A percentile compares a stretch with the other conserved stretches of the same genome.
Evolutionary conservation across 2,329 filamentous ascomycete species (phyloP).

Genomic region (Aquanectria penicillioides): DNA sequence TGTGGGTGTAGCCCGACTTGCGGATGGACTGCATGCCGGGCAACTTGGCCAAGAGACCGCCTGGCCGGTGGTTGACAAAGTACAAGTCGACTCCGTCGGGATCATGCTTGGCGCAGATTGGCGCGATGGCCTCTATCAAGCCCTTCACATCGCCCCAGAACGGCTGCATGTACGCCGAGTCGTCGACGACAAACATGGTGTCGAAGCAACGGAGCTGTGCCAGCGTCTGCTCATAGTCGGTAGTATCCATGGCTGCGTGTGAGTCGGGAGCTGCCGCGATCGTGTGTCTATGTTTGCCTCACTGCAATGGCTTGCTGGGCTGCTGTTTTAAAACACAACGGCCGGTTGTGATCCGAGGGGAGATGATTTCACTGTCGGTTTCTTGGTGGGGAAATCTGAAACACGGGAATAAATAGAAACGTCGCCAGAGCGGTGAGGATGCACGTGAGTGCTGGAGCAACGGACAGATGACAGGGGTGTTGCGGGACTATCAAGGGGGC

Average conservation of each 20-base stretch:
- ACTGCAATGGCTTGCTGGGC: no score
- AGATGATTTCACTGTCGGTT: no score
- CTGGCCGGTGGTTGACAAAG: conserved; percentile 24
- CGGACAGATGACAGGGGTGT: no score
- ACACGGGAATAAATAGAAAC: no score
- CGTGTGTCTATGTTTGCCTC: no score
- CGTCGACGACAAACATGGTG: conserved; percentile 25
- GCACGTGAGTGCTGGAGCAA: no score
- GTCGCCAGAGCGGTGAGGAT: no score
- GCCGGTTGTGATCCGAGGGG: no score
- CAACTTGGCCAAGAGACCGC: conserved; percentile 21
- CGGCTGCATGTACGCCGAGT: conserved; percentile 19
- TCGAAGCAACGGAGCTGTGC: conserved; percentile 18
- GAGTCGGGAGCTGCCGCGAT: not conserved
- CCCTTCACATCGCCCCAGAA: conserved; percentile 21
- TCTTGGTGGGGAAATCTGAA: no score
- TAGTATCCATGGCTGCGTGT: not conserved
- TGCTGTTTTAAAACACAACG: no score
- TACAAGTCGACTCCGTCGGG: conserved; percentile 24
- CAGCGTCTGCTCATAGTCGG: not conserved
- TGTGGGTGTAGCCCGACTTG: conserved; percentile 23
- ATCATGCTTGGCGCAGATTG: conserved; percentile 25
- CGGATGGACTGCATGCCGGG: conserved; percentile 18
- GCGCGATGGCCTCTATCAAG: conserved; percentile 16
- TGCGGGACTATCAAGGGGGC: no score